Evolutionary conservation across 78 protist species (phyloP), one percentile per base, ranked within the genome.

Genomic region (Planoprotostelium fungivorum): DNA sequence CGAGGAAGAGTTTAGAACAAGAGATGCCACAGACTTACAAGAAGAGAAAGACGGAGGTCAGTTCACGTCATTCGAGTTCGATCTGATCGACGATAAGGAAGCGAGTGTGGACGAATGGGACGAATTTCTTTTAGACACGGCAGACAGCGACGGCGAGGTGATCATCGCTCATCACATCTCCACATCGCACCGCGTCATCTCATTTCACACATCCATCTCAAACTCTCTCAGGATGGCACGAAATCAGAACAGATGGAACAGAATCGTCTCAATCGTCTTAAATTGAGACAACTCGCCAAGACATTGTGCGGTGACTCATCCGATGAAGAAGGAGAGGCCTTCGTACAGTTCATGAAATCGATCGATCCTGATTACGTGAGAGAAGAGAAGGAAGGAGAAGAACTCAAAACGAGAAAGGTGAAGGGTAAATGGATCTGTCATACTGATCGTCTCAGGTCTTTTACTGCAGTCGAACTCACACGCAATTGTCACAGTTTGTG

Each of bases 401-500:
- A 36, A 25, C 87, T 85, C 5, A 5, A 85, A 85, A 16, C 16
- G n/a, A 35, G 63, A 85, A 85, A 35, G 63, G 36, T 0, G 28
- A 39, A 84, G 84, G 16, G 5, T 51, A 16, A 51, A 16, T 51
- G 31, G 73, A 51, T 16, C 5, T 16, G 73, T 51, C 73, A 51
- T 51, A 5, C 16, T 16, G 16, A 23, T 34, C 88, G 28, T 36
- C 83, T 23, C 34, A 94, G 91, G 10, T 96, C 9, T 34, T 86
- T 35, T 96, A 51, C 90, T 90, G 93, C 87, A 88, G 94, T 10
- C 87, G 98, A 1, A 96, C 98, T 39, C 98, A 96, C 93, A 87
- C 98, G 84, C 98, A 96, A 93, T 86, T 96, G 1, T 34, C 89
- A 29, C 98, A 96, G 85, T 90, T 96, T 29, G 89, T 96, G 0